These are phyloP conservation scores for Coemansia sp. DNA, from an alignment of 192 early-diverging fungal genomes.

Conservation along the genomic window DNA sequence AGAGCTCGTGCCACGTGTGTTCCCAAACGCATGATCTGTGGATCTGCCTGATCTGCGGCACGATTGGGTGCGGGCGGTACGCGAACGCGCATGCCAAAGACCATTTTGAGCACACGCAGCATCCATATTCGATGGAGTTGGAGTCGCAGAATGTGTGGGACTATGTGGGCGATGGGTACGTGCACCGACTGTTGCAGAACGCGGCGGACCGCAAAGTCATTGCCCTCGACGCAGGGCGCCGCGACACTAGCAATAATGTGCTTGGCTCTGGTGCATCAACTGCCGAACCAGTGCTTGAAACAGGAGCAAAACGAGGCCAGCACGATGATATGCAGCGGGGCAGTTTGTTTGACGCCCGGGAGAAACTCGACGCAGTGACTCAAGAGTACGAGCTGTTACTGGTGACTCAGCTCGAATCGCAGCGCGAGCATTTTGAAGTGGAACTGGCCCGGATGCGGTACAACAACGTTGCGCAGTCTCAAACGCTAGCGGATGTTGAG, in stretches of 20 bases:
- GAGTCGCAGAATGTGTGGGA: slow-evolving; percentile 98
- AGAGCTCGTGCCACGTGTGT: slow-evolving; percentile 74
- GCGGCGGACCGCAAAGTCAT: slow-evolving; percentile 89
- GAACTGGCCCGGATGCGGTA: slow-evolving; percentile 57
- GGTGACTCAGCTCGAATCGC: slow-evolving; percentile 83
- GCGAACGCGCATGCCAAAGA: slow-evolving; percentile 83
- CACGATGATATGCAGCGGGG: background rate
- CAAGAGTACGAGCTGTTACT: slow-evolving; percentile 83
- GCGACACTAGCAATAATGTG: background rate
- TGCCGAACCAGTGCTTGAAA: background rate
- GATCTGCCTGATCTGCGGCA: slow-evolving; percentile 97
- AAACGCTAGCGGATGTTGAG: slow-evolving; percentile 38
- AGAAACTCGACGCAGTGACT: slow-evolving; percentile 75
- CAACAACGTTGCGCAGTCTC: slow-evolving; percentile 63
- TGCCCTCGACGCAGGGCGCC: slow-evolving; percentile 61
- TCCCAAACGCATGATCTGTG: slow-evolving; percentile 78
- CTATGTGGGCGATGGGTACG: slow-evolving; percentile 95
- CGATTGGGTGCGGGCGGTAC: slow-evolving; percentile 95
- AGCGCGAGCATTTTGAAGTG: slow-evolving; percentile 81
- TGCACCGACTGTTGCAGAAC: slow-evolving; percentile 93
- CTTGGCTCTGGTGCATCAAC: background rate
- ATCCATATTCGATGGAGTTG: slow-evolving; percentile 89
- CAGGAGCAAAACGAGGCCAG: background rate
- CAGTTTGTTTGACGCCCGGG: slow-evolving; percentile 50
- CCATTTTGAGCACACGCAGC: slow-evolving; percentile 81